Base-by-base conservation (phyloP, 148 eudicot species). In the Nepenthes gracilis region DNA sequence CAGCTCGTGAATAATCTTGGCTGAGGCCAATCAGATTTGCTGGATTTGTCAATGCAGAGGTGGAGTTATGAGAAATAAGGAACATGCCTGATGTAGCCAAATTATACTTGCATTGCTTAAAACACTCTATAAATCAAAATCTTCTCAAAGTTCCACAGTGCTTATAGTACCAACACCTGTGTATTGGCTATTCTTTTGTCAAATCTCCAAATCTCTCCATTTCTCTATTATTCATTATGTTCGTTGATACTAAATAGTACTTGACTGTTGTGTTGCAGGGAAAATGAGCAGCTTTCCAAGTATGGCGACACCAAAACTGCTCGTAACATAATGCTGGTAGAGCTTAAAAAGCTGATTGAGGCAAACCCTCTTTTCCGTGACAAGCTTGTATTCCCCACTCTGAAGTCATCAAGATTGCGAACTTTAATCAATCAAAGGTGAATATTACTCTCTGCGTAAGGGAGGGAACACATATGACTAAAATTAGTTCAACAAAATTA, bases 341-440 rank as follows among this genome's bases (percentile, higher is more conserved):
- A 89, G 75, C 90, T 89, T 45, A 86, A 83, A 60, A 89, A 89
- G 64, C 72, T 89, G 54, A 86, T 89, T 11, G 94, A 89, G 70
- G 96, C 93, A 72, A 89, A 89, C 65, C 93, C 96, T 15, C 87
- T 86, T 50, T 83, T 89, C 69, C 85, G 90, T 2, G 96, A 86
- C 60, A 89, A 89, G 82, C 85, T 89, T 60, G 81, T 66, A 45
- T 86, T 83, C 59, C 96, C 96, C 34, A 80, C 84, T 40, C 59
- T 89, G 55, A 81, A 80, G 79, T 79, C 93, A 2, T 83, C 93
- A 47, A 84, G 96, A 74, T 73, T 89, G 82, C 84, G 93, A 54
- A 89, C 96, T 43, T 67, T 89, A 63, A 86, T 89, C 55, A 89
- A 89, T 69, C 96, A 89, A 68, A 89, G 96, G 96, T 89, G 53